These are phyloP conservation scores for Beauveria scarabaeidicola DNA, from an alignment of 2,329 filamentous ascomycete species.

Conservation along the genomic window DNA sequence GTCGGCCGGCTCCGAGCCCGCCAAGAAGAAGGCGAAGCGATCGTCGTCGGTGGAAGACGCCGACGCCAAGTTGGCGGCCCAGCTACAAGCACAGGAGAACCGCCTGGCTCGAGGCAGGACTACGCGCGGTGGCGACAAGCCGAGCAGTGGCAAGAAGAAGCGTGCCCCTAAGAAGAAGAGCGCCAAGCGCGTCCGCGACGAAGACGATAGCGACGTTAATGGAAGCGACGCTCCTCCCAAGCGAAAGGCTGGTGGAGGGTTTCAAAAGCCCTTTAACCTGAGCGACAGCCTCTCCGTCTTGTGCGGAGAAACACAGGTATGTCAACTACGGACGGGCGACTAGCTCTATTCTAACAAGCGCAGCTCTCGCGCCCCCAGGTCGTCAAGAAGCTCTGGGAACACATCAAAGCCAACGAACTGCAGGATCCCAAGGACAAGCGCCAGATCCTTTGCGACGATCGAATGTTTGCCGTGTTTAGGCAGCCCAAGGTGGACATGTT, in stretches of 20 bases:
- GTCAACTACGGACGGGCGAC: conserved; percentile 17
- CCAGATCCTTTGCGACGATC: conserved; percentile 87
- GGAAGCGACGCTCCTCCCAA: conserved; percentile 54
- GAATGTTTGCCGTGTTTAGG: conserved; percentile 88
- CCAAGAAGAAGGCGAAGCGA: conserved; percentile 60
- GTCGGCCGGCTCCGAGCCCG: conserved; percentile 36
- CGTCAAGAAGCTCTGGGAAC: conserved; percentile 92
- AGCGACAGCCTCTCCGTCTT: conserved; percentile 62
- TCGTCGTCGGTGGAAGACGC: conserved; percentile 56
- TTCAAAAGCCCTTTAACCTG: conserved; percentile 78
- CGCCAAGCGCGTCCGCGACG: conserved; percentile 62
- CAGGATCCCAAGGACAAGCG: conserved; percentile 89
- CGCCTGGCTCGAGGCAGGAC: conserved; percentile 55
- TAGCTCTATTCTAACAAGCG: not conserved
- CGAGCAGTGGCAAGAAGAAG: conserved; percentile 55
- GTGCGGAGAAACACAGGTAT: conserved; percentile 59
- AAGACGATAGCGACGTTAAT: conserved; percentile 72
- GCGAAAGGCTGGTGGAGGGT: conserved; percentile 82
- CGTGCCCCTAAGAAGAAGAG: conserved; percentile 64
- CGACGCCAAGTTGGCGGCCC: conserved; percentile 79
- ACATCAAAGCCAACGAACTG: conserved; percentile 80
- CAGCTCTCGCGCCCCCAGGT: conserved; percentile 89
- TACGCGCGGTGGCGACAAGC: conserved; percentile 62
- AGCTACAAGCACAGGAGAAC: conserved; percentile 90
- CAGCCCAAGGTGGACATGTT: conserved; percentile 94